Conservation (phyloP, 305 asterid species). For the Fraxinus dipetala region DNA sequence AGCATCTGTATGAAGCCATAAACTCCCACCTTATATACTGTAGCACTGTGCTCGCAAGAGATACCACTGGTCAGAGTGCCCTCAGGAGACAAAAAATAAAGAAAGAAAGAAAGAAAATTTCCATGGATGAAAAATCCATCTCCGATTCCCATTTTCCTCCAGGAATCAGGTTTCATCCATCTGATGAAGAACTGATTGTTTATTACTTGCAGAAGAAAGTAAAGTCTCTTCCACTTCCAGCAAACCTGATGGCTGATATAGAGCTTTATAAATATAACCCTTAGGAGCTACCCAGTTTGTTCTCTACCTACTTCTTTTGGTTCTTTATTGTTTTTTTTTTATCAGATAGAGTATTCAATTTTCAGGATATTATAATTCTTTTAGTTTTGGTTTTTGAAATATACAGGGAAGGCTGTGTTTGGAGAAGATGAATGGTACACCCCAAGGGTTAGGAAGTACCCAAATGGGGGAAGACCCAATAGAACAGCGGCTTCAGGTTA, state of each 20-base stretch:
- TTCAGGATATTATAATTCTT: not conserved
- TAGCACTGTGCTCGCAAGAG: conserved; percentile 15
- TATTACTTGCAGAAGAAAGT: conserved; percentile 45
- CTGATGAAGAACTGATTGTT: conserved; percentile 55
- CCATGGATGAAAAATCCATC: conserved; percentile 33
- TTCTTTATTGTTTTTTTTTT: not conserved
- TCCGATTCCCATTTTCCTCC: conserved; percentile 44
- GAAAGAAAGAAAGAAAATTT: not conserved
- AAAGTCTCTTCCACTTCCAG: conserved; percentile 47
- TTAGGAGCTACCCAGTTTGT: conserved; percentile 62
- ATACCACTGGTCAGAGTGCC: conserved; percentile 3
- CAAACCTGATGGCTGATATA: conserved; percentile 47
- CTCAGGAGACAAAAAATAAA: not conserved
- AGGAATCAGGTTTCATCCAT: conserved; percentile 59
- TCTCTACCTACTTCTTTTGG: not conserved
- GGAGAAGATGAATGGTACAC: conserved; percentile 62
- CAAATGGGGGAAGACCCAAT: conserved; percentile 60
- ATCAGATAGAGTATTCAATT: not conserved
- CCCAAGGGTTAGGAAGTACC: conserved; percentile 59
- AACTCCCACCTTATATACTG: not conserved
- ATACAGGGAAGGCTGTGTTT: conserved; percentile 42
- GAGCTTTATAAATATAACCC: conserved; percentile 53
- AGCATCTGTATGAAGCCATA: conserved; percentile 5
- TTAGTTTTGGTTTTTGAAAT: not conserved
- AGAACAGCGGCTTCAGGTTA: conserved; percentile 48